phyloP scores from a whole-genome alignment of 2,329 filamentous ascomycete genomes.

The Nakataea oryzae region DNA sequence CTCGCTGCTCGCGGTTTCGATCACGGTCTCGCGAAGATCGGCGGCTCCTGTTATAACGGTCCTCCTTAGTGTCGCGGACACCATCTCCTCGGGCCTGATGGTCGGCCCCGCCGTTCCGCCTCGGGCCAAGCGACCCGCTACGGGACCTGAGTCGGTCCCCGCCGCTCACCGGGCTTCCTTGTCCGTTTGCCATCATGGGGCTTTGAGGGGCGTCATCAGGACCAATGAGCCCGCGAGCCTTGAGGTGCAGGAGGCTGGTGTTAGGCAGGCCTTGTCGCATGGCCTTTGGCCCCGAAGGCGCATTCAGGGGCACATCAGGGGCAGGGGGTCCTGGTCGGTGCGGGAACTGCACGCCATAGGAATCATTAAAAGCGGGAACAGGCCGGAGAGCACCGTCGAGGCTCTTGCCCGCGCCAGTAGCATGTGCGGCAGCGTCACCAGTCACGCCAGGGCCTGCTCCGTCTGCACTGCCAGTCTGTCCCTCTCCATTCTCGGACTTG shows the following conservation, averaged over 20 bases:
- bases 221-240: constrained; percentile 29
- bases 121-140: constrained; percentile 33
- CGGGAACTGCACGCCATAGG: not conserved
- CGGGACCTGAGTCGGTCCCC: constrained; percentile 27
- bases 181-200: constrained; percentile 6
- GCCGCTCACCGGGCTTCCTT: constrained; percentile 8
- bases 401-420: constrained; percentile 8
- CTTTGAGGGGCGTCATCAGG: constrained; percentile 11
- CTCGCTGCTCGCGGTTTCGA: not conserved
- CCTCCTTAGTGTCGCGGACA: constrained; percentile 1
- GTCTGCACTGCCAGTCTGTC: not conserved
- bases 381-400: not conserved
- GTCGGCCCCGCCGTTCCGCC: constrained; percentile 5
- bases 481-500: not conserved
- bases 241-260: constrained; percentile 60
- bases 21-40: constrained; percentile 22
- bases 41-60: not conserved
- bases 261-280: constrained; percentile 86
- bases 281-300: constrained; percentile 86
- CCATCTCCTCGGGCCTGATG: not conserved
- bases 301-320: constrained; percentile 49
- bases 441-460: not conserved
- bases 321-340: not conserved
- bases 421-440: constrained; percentile 4
- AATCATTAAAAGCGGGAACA: constrained; percentile 1